Conservation (phyloP, 805 yeast genomes). For the Candida coquimbonensis region DNA sequence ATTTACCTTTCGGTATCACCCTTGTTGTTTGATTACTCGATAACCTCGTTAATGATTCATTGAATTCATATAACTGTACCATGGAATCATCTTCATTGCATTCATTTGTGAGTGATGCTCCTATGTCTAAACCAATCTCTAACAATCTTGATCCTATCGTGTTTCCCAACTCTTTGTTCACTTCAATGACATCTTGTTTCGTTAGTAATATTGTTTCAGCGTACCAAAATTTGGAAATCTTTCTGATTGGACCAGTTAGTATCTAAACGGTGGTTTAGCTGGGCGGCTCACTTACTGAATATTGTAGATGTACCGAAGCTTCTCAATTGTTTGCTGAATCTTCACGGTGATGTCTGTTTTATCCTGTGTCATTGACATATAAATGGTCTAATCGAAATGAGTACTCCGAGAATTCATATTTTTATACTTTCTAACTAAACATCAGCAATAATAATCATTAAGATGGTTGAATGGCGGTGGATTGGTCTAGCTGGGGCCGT, state of each 20-base stretch:
- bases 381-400: not conserved
- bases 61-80: conserved; percentile 19
- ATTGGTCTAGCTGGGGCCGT: no score
- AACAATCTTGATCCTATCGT: not conserved
- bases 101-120: not conserved
- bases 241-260: no score
- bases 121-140: not conserved
- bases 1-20: no score
- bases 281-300: conserved; percentile 1
- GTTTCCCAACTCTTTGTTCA: conserved; percentile 17
- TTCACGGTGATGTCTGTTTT: not conserved
- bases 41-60: conserved; percentile 21
- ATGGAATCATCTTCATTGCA: conserved; percentile 10
- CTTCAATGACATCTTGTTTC: conserved; percentile 17
- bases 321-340: not conserved
- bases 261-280: no score
- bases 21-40: conserved; percentile 6
- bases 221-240: conserved; percentile 17
- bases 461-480: no score
- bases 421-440: no score
- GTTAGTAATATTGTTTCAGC: conserved; percentile 12
- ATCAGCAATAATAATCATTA: no score
- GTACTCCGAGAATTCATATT: no score
- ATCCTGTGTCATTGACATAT: not conserved
- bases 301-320: conserved; percentile 2